These are phyloP conservation scores for Triadica sebifera DNA, from an alignment of 345 rosid genomes.

Conservation along the genomic window DNA sequence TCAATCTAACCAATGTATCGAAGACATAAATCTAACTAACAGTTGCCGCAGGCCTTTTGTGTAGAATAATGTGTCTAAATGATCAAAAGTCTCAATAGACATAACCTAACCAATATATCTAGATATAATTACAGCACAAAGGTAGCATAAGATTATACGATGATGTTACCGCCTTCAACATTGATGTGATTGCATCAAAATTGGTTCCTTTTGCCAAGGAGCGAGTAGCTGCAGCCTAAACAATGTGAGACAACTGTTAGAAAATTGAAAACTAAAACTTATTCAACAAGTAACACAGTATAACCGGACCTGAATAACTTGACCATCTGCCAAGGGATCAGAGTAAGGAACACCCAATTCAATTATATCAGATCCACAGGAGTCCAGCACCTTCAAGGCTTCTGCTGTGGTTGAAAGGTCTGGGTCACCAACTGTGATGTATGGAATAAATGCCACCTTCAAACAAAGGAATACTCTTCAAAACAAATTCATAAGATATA, in stretches of 20 bases:
- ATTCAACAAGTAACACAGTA: not conserved
- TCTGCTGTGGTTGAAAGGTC: slow-evolving; percentile 90
- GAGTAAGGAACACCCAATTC: slow-evolving; percentile 88
- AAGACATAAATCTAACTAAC: not conserved
- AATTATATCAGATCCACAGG: slow-evolving; percentile 79
- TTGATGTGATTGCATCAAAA: slow-evolving; percentile 57
- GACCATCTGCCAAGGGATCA: slow-evolving; percentile 94
- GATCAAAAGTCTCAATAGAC: not conserved
- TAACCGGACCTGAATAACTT: slow-evolving; percentile 75
- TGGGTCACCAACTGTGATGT: slow-evolving; percentile 97
- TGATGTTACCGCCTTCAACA: slow-evolving; percentile 71
- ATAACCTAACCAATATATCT: not conserved
- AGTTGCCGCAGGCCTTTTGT: not conserved
- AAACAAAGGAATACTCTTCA: slow-evolving; percentile 12
- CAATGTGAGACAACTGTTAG: slow-evolving; percentile 16
- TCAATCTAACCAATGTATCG: not conserved
- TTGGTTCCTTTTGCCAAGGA: slow-evolving; percentile 75
- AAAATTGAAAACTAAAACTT: not conserved
- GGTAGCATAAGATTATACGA: not conserved
- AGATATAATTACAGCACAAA: not conserved
- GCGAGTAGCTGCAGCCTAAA: slow-evolving; percentile 90
- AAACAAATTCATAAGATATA: not conserved
- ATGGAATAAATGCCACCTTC: slow-evolving; percentile 85
- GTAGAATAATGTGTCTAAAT: not conserved
- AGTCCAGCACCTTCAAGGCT: slow-evolving; percentile 74